phyloP scores from a whole-genome alignment of 2,329 filamentous ascomycete species.

The Berkeleyomyces rouxiae region DNA sequence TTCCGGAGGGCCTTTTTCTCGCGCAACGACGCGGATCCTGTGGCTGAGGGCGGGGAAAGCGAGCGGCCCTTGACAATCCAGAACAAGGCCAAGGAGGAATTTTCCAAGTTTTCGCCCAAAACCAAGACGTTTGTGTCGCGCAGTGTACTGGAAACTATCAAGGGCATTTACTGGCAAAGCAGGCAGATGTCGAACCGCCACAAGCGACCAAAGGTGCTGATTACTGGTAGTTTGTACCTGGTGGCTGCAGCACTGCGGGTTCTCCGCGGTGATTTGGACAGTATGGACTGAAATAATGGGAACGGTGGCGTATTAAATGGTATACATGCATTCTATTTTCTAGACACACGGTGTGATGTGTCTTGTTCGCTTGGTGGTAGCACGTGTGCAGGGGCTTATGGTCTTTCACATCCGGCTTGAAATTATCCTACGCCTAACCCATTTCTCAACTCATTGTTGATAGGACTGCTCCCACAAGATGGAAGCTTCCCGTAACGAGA shows the following conservation, averaged over 20 bases:
- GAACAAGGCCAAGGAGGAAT: constrained; percentile 42
- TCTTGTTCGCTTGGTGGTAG: not conserved
- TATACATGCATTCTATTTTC: not conserved
- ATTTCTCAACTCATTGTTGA: constrained; percentile 32
- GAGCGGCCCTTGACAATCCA: constrained; percentile 42
- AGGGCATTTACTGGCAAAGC: constrained; percentile 30
- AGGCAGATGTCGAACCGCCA: constrained; percentile 16
- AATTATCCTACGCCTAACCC: constrained; percentile 20
- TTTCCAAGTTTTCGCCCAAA: constrained; percentile 37
- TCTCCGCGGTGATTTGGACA: constrained; percentile 10
- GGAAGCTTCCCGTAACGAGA: constrained; percentile 45
- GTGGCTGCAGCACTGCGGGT: constrained; percentile 52
- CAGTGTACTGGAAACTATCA: constrained; percentile 56
- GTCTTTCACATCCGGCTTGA: too few relatives aligned
- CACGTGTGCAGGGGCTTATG: not conserved
- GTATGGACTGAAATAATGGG: not conserved
- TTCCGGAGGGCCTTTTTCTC: constrained; percentile 70
- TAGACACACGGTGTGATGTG: not conserved
- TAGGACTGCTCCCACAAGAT: constrained; percentile 41
- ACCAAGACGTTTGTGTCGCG: constrained; percentile 35
- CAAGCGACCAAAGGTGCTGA: constrained; percentile 43
- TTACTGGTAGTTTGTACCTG: constrained; percentile 73
- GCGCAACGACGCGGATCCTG: constrained; percentile 40
- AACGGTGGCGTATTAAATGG: not conserved
- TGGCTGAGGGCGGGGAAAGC: constrained; percentile 19